These are phyloP conservation scores for Odonthalia washingtoniensis DNA, from an alignment of 31 red algal species.

Conservation along the genomic window DNA sequence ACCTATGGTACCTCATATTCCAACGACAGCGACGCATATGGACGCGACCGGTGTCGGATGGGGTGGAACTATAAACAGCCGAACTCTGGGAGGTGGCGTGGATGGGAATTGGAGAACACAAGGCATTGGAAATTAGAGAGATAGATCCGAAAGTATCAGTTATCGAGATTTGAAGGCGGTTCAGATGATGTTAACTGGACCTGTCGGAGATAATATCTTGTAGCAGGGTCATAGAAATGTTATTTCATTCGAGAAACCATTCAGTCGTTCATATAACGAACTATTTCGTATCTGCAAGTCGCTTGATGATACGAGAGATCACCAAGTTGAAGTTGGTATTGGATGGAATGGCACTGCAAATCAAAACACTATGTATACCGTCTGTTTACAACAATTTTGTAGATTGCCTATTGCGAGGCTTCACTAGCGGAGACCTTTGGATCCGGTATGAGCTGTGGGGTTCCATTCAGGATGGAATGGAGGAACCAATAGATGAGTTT, in stretches of 20 bases:
- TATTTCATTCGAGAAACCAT: neutral
- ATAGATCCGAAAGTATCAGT: no score
- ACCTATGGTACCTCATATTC: no score
- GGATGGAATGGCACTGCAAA: neutral
- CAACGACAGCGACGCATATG: no score
- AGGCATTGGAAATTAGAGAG: no score
- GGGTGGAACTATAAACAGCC: no score
- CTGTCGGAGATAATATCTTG: no score
- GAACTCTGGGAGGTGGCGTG: no score
- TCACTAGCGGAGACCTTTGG: conserved; percentile 53
- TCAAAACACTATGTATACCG: conserved; percentile 31
- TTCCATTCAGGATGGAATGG: conserved; percentile 51
- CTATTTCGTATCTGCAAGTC: conserved; percentile 28
- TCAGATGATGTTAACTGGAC: no score
- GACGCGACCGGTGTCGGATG: no score
- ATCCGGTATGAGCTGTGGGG: conserved; percentile 52
- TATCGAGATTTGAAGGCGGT: no score
- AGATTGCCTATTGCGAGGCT: conserved; percentile 52
- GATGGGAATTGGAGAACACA: no score
- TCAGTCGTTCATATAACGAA: conserved; percentile 24
- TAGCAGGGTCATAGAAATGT: neutral
- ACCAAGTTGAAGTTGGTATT: conserved; percentile 17
- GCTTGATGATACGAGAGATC: conserved; percentile 33
- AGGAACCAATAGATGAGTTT: conserved; percentile 23
- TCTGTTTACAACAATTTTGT: conserved; percentile 52